phyloP scores from a whole-genome alignment of 2,329 filamentous ascomycete species.

The Sarocladiaceae sp. region DNA sequence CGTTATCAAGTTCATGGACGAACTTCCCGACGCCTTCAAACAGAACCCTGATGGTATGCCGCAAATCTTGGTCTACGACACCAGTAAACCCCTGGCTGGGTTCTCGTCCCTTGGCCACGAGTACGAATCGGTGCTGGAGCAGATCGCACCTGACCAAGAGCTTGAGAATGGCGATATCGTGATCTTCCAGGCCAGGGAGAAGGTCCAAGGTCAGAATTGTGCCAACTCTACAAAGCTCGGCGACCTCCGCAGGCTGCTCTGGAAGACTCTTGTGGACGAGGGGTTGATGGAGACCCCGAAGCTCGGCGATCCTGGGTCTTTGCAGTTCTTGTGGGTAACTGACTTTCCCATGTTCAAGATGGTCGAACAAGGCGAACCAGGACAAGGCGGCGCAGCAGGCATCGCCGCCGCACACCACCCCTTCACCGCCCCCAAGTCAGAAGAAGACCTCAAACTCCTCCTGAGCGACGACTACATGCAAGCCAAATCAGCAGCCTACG shows the following conservation, averaged over 20 bases:
- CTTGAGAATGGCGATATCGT: slow-evolving; percentile 66
- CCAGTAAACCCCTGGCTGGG: slow-evolving; percentile 68
- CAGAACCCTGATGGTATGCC: slow-evolving; percentile 74
- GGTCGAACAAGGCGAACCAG: slow-evolving; percentile 57
- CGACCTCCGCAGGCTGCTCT: slow-evolving; percentile 65
- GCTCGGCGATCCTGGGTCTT: slow-evolving; percentile 30
- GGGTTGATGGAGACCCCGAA: slow-evolving; percentile 45
- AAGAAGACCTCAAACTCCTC: slow-evolving; percentile 63
- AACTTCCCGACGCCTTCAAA: slow-evolving; percentile 53
- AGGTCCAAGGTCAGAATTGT: slow-evolving; percentile 50
- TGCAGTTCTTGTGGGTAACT: slow-evolving; percentile 80
- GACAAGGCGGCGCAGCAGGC: slow-evolving; percentile 76
- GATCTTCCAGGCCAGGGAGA: slow-evolving; percentile 72
- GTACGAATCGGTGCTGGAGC: slow-evolving; percentile 55
- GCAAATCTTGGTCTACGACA: slow-evolving; percentile 72
- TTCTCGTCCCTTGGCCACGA: slow-evolving; percentile 67
- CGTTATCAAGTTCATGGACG: slow-evolving; percentile 65
- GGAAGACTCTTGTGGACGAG: slow-evolving; percentile 63
- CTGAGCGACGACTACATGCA: slow-evolving; percentile 67
- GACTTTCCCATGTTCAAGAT: slow-evolving; percentile 93
- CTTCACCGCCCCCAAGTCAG: slow-evolving; percentile 80
- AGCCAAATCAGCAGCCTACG: slow-evolving; percentile 84
- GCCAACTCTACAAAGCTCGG: slow-evolving; percentile 67
- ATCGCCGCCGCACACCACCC: slow-evolving; percentile 90
- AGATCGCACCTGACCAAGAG: slow-evolving; percentile 35